Conservation (phyloP, 495 filamentous ascomycete genomes). For the Talaromyces adpressus region DNA sequence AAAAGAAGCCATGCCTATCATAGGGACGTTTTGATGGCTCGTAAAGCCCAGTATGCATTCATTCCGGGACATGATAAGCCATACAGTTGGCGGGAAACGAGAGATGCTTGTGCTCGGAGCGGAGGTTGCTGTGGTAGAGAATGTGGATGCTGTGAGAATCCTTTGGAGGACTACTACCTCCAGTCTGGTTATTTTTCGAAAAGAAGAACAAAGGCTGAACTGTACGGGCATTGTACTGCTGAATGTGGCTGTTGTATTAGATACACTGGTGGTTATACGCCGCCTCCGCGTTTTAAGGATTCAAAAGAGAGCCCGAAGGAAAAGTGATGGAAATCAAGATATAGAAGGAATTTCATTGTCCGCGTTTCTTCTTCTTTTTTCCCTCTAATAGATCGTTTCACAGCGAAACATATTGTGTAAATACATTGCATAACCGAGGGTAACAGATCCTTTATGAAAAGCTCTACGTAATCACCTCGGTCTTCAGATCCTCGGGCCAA, state of each 20-base stretch:
- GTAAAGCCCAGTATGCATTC: slow-evolving; percentile 2
- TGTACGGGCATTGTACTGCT: slow-evolving; percentile 7
- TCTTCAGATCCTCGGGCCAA: not conserved
- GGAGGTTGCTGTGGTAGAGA: slow-evolving; percentile 2
- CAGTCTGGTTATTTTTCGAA: slow-evolving; percentile 3
- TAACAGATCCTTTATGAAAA: not conserved
- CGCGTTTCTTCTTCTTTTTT: not conserved
- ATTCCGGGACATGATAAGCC: slow-evolving; percentile 7
- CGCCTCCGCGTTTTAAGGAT: not conserved
- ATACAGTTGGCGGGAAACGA: slow-evolving; percentile 6
- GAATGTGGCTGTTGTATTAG: slow-evolving; percentile 6
- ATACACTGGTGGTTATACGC: slow-evolving; percentile 1
- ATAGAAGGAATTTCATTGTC: not conserved
- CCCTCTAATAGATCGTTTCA: no score
- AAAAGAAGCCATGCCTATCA: slow-evolving; percentile 3
- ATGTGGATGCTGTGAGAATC: slow-evolving; percentile 4
- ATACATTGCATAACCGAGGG: no score
- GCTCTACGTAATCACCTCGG: not conserved
- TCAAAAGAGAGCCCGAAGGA: not conserved
- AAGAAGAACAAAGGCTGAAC: slow-evolving; percentile 3
- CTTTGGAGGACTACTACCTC: slow-evolving; percentile 1
- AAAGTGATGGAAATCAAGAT: not conserved
- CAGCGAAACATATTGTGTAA: no score
- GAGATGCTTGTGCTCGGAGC: slow-evolving; percentile 7
- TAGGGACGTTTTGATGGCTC: slow-evolving; percentile 6